Evolutionary conservation across 1,139 yeast genomes (phyloP), one percentile per base, ranked within the genome.

Genomic region (Suhomyces atakaporum): DNA sequence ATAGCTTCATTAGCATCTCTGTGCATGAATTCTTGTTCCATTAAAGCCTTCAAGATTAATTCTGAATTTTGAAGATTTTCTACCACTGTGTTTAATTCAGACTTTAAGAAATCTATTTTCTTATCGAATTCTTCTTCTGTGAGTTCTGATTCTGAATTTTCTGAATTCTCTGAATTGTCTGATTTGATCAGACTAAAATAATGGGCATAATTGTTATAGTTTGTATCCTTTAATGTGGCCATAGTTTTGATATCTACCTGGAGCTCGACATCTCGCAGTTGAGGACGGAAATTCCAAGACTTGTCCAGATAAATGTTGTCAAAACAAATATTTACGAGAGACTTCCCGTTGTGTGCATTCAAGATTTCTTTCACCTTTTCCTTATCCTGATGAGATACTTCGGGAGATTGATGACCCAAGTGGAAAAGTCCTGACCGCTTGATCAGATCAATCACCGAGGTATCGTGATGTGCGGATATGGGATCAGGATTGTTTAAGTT

Each of bases 1-100:
- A 70, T 69, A 14, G 51, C 56, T 44, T 71, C 77, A 47, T 71
- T 71, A 29, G 58, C 59, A 43, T 69, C 68, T 40, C 77, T 49
- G 34, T 69, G 53, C 41, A 51, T 53, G 15, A 45, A 53, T 45
- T 71, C 75, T 38, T 63, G 66, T 20, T 58, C 60, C 49, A 65
- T 45, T 35, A 70, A 53, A 21, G 56, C 54, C 26, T 51, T 38
- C 26, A 69, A 47, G 14, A 60, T 56, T 4, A 45, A 38, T 31
- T 61, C 63, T 7, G 66, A 56, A 29, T 54, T 52, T 25, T 54
- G 42, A 35, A 70, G 54, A 26, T 51, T 60, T 25, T 60, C 66
- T 3, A 54, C 50, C 10, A 69, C 60, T 14, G 56, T 54, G 21
- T 60, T 49, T 33, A 71, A 54, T 44, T 66, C 70, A 18, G 58